Evolutionary conservation across 2,329 filamentous ascomycete genomes (phyloP).

Genomic region (Didymella glomerata): DNA sequence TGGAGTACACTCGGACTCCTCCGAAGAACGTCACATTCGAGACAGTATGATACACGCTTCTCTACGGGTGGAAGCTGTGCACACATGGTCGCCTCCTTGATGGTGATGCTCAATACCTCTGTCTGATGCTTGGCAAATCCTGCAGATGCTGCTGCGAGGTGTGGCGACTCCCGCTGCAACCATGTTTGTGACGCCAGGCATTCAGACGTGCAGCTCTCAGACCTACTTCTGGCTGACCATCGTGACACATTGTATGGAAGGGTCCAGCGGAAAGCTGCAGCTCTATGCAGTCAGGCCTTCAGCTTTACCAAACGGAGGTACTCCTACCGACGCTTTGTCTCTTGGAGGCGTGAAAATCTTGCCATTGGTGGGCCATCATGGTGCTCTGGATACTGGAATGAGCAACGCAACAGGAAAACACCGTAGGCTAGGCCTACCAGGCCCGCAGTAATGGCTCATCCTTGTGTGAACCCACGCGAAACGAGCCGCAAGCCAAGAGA

Average conservation of each 20-base stretch:
- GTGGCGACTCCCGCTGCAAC: neutral
- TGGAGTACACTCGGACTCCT: conserved; percentile 6
- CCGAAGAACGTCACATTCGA: neutral
- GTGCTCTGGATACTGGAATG: conserved; percentile 31
- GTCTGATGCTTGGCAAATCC: neutral
- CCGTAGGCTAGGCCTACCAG: conserved; percentile 16
- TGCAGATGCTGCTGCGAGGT: neutral
- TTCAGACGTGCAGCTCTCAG: neutral
- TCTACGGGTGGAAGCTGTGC: neutral
- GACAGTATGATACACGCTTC: neutral
- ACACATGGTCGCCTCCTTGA: neutral
- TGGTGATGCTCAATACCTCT: neutral
- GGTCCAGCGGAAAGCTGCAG: conserved; percentile 5
- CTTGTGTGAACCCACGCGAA: conserved; percentile 16
- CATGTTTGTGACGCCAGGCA: neutral
- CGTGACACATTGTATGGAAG: conserved; percentile 25
- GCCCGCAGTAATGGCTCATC: conserved; percentile 25
- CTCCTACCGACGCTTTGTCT: conserved; percentile 21
- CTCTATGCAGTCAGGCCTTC: conserved; percentile 7
- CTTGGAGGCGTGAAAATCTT: conserved; percentile 32
- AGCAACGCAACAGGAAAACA: conserved; percentile 19
- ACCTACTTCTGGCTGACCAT: neutral
- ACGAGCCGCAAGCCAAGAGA: conserved; percentile 30
- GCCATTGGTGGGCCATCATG: conserved; percentile 39
- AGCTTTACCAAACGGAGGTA: conserved; percentile 26